Conservation (phyloP, 2,329 filamentous ascomycete genomes). For the Microcyclosporella mali region DNA sequence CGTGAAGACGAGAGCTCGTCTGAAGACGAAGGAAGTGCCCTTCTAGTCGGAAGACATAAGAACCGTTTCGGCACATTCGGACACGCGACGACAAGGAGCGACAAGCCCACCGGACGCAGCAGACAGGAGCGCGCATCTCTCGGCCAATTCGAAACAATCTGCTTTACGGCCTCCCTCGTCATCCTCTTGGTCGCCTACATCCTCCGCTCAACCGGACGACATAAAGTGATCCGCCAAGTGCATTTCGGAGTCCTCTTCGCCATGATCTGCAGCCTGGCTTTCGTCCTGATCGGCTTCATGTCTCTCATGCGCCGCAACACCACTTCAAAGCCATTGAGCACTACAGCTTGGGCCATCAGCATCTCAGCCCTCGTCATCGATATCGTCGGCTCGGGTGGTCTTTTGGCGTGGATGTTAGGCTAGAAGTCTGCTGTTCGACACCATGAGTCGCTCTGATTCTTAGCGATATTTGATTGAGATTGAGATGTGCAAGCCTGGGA, state of each 20-base stretch:
- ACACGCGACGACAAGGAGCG: not conserved
- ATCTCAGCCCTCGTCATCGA: conserved; percentile 41
- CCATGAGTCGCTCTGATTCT: no score
- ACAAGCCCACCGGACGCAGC: not conserved
- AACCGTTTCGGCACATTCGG: conserved; percentile 16
- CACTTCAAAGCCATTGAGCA: conserved; percentile 27
- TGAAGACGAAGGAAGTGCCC: conserved; percentile 23
- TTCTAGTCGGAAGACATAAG: conserved; percentile 3
- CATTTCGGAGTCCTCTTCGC: conserved; percentile 67
- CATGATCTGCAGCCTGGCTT: conserved; percentile 59
- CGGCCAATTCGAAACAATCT: conserved; percentile 39
- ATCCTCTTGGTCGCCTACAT: conserved; percentile 60
- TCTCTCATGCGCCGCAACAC: conserved; percentile 47
- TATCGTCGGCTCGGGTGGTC: conserved; percentile 46
- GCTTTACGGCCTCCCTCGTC: conserved; percentile 54
- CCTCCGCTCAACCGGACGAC: conserved; percentile 62
- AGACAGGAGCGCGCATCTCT: not conserved
- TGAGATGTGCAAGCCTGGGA: no score
- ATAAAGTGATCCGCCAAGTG: conserved; percentile 63
- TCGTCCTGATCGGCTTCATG: conserved; percentile 56
- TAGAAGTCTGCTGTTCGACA: not conserved
- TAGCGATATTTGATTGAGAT: no score
- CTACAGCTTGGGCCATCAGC: conserved; percentile 42
- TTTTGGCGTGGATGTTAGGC: conserved; percentile 47
- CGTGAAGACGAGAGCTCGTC: conserved; percentile 27